These are phyloP conservation scores for Colletotrichum sp. DNA, from an alignment of 2,329 filamentous ascomycete genomes.

Conservation along the genomic window DNA sequence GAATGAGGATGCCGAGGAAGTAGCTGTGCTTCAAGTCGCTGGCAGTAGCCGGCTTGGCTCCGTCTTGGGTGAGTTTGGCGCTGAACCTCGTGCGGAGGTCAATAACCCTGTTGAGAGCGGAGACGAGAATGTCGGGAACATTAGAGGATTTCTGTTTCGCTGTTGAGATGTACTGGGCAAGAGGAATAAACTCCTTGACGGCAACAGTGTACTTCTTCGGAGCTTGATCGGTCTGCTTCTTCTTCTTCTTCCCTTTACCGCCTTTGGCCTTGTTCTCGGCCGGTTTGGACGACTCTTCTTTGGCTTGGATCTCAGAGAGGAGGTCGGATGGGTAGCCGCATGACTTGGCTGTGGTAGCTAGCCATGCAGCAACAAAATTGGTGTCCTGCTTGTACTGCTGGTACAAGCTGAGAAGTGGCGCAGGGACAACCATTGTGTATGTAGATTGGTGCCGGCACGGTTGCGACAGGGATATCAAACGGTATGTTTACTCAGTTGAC, in stretches of 20 bases:
- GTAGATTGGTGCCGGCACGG: too few species aligned
- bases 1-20: conserved; percentile 38
- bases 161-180: conserved; percentile 42
- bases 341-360: background rate
- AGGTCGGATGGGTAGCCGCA: background rate
- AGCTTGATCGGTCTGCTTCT: background rate
- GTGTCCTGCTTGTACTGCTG: background rate
- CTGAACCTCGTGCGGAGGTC: conserved; percentile 33
- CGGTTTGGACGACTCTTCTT: too few species aligned
- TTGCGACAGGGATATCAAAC: too few species aligned
- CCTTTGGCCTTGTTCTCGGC: background rate
- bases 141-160: conserved; percentile 23
- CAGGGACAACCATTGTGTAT: background rate
- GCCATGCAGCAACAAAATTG: background rate
- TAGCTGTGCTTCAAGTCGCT: conserved; percentile 33
- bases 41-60: conserved; percentile 12
- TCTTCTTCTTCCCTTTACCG: background rate
- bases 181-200: conserved; percentile 39
- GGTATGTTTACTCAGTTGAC: too few species aligned
- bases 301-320: background rate
- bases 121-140: conserved; percentile 32
- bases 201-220: conserved; percentile 35
- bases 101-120: conserved; percentile 41
- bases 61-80: conserved; percentile 21
- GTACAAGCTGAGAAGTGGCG: background rate